Percentiles rank a stretch among this genome's conserved stretches.
Evolutionary conservation across 192 early-diverging fungal genomes (phyloP).

Genomic region (Podila verticillata): DNA sequence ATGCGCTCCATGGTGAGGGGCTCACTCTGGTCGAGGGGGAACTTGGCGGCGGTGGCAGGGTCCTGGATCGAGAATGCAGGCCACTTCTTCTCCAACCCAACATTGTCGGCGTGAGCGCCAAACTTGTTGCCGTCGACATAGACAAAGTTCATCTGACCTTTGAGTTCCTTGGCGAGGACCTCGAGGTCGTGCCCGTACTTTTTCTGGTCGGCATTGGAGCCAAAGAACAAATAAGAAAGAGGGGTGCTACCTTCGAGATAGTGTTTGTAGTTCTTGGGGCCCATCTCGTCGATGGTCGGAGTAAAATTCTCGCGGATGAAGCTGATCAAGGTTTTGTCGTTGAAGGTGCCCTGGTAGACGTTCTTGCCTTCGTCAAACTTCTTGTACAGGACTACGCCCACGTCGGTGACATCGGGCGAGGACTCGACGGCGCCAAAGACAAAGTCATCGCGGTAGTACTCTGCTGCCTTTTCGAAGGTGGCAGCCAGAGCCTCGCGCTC

Average conservation of each 20-base stretch:
- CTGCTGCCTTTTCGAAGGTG: slow-evolving; percentile 67
- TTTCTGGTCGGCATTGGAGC: slow-evolving; percentile 65
- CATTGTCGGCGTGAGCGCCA: slow-evolving; percentile 82
- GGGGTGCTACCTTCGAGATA: slow-evolving; percentile 88
- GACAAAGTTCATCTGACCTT: slow-evolving; percentile 89
- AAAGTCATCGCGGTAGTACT: slow-evolving; percentile 84
- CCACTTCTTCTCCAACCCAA: slow-evolving; percentile 89
- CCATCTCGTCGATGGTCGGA: slow-evolving; percentile 88
- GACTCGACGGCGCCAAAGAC: slow-evolving; percentile 77
- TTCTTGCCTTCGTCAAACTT: slow-evolving; percentile 87
- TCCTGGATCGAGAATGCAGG: slow-evolving; percentile 91
- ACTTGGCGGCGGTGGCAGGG: slow-evolving; percentile 60
- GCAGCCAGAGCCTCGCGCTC: slow-evolving; percentile 64
- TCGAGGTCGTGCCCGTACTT: slow-evolving; percentile 65
- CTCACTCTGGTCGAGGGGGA: slow-evolving; percentile 63
- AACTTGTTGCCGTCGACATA: slow-evolving; percentile 88
- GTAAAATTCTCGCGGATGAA: slow-evolving; percentile 85
- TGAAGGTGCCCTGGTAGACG: slow-evolving; percentile 65
- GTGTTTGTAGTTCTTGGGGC: slow-evolving; percentile 81
- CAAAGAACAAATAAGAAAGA: slow-evolving; percentile 88
- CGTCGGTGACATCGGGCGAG: slow-evolving; percentile 48
- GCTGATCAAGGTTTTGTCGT: slow-evolving; percentile 56
- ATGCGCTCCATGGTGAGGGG: slow-evolving; percentile 52
- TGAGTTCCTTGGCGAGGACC: slow-evolving; percentile 78
- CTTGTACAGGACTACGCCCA: slow-evolving; percentile 85